These are phyloP conservation scores for Corymbia calophylla DNA, from an alignment of 441 rosid species.

Conservation along the genomic window DNA sequence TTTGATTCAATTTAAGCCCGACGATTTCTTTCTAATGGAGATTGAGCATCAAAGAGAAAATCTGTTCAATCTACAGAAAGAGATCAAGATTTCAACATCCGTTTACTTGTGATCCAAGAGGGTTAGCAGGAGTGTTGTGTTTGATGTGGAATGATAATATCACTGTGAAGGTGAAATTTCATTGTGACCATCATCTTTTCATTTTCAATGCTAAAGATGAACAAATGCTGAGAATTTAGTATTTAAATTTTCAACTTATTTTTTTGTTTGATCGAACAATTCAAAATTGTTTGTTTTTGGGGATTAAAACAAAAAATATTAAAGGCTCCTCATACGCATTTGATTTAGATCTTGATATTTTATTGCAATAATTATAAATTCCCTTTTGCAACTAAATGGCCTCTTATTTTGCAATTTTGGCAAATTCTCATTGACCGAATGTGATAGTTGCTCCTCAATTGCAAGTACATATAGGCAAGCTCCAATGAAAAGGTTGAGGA, in stretches of 20 bases:
- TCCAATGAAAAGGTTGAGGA: neutral
- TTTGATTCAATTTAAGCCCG: neutral
- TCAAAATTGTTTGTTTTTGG: neutral
- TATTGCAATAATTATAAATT: neutral
- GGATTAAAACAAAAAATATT: neutral
- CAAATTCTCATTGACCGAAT: neutral
- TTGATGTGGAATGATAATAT: neutral
- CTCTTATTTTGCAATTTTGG: neutral
- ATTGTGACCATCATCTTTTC: neutral
- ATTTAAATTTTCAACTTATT: neutral
- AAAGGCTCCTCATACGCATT: neutral
- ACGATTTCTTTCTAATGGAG: neutral
- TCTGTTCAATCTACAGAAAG: neutral
- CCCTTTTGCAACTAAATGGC: neutral
- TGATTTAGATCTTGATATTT: neutral
- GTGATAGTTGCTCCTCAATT: neutral
- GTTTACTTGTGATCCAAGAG: neutral
- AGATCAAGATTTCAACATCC: neutral
- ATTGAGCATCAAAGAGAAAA: neutral
- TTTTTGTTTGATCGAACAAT: neutral
- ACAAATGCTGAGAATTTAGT: neutral
- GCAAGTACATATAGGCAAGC: neutral
- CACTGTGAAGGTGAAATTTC: neutral
- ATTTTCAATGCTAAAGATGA: neutral
- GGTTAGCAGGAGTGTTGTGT: neutral